Conservation (phyloP, 805 yeast species). For the Starmerella tilneyi region DNA sequence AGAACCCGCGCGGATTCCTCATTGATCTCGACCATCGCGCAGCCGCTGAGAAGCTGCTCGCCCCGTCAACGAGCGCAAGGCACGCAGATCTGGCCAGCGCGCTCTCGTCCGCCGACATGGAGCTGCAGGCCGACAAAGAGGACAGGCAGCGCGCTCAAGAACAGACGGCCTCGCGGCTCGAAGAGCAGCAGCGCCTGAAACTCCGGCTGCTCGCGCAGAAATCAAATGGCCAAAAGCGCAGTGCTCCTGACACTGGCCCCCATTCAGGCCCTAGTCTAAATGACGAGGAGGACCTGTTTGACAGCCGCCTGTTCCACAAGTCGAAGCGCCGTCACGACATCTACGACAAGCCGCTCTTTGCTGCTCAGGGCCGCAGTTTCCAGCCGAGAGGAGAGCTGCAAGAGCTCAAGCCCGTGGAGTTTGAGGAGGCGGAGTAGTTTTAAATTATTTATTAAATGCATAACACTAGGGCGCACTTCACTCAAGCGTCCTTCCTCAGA, state of each 20-base stretch:
- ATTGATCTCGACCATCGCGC: conserved; percentile 70
- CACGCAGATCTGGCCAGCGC: conserved; percentile 63
- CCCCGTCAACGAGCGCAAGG: conserved; percentile 38
- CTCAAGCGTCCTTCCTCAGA: too few relatives aligned
- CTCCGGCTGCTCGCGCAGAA: conserved; percentile 30
- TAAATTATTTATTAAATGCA: not conserved
- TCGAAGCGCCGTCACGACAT: conserved; percentile 38
- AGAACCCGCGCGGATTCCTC: conserved; percentile 82
- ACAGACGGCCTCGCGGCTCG: not conserved
- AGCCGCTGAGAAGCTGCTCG: conserved; percentile 34
- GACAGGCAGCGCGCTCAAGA: conserved; percentile 29
- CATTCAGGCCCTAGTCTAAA: too few relatives aligned
- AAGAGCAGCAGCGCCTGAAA: conserved; percentile 36
- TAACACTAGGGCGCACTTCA: too few relatives aligned
- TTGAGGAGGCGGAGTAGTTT: conserved; percentile 30
- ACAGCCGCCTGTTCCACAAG: conserved; percentile 46
- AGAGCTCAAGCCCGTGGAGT: conserved; percentile 38
- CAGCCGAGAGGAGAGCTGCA: conserved; percentile 23
- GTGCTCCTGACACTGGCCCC: conserved; percentile 26
- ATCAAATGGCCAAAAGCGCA: not conserved
- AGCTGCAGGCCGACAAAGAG: conserved; percentile 39
- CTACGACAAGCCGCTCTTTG: conserved; percentile 51
- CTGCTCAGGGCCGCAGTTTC: conserved; percentile 24
- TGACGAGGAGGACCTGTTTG: conserved; percentile 40
- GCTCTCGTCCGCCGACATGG: conserved; percentile 53